Conservation (phyloP, 768 basidiomycete genomes). For the Candolleomyces eurysporus region DNA sequence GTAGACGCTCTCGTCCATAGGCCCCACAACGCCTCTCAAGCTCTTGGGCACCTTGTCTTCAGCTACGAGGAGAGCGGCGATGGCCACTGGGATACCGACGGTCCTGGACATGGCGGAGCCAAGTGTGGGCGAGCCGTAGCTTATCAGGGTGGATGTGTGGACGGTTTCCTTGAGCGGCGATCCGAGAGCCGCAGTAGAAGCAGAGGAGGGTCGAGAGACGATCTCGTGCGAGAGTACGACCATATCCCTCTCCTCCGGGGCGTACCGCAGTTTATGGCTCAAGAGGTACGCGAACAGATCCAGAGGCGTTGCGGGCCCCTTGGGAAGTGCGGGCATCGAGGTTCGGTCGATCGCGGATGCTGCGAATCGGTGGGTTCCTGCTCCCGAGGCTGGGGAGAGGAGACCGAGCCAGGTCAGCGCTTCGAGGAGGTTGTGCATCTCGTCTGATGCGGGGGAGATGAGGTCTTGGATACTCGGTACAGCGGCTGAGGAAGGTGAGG, state of each 20-base stretch:
- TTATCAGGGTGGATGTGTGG: constrained; percentile 64
- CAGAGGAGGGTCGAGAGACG: constrained; percentile 37
- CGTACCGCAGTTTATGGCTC: constrained; percentile 68
- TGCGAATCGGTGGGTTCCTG: background rate
- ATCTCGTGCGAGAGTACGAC: constrained; percentile 87
- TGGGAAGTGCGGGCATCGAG: constrained; percentile 43
- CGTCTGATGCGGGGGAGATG: constrained; percentile 14
- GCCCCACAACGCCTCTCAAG: constrained; percentile 66
- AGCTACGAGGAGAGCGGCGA: constrained; percentile 70
- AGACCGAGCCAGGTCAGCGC: constrained; percentile 54
- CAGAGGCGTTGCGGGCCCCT: constrained; percentile 47
- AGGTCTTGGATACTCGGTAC: constrained; percentile 19
- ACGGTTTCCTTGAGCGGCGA: constrained; percentile 38
- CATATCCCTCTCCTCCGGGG: constrained; percentile 74
- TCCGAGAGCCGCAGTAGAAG: background rate
- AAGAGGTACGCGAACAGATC: constrained; percentile 76
- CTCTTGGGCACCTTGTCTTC: constrained; percentile 46
- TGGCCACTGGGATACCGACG: constrained; percentile 85
- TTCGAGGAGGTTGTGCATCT: constrained; percentile 23
- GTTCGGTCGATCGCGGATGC: background rate
- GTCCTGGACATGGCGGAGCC: constrained; percentile 85
- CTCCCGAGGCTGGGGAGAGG: constrained; percentile 7
- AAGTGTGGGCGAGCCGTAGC: constrained; percentile 41
- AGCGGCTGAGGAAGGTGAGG: constrained; percentile 6
- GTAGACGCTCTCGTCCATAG: constrained; percentile 59